A percentile compares a stretch with the other conserved stretches of the same genome.
Evolutionary conservation across 495 filamentous ascomycete genomes (phyloP).

Genomic region (Ascodesmis nigricans): DNA sequence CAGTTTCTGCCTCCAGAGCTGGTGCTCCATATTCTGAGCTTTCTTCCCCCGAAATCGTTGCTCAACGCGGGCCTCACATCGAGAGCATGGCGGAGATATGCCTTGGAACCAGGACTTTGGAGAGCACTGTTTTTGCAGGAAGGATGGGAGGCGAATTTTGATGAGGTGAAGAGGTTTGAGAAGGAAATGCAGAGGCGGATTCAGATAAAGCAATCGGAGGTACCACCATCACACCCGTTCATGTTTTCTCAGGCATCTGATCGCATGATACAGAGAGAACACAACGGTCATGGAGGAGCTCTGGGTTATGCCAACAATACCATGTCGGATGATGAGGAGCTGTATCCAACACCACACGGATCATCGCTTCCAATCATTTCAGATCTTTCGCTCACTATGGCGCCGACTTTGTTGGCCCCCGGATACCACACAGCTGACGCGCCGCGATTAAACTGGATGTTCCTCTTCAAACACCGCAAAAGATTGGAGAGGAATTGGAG

Average conservation of each 20-base stretch:
- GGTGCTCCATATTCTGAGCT: conserved; percentile 67
- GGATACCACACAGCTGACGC: conserved; percentile 23
- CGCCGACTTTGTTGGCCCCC: conserved; percentile 12
- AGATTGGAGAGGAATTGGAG: conserved; percentile 83
- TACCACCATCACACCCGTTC: no score
- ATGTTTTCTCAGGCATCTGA: no score
- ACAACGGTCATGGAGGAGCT: no score
- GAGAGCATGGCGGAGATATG: conserved; percentile 55
- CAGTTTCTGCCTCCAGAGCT: conserved; percentile 68
- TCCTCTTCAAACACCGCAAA: conserved; percentile 71
- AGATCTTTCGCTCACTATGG: conserved; percentile 17
- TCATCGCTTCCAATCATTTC: conserved; percentile 13
- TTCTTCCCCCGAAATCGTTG: conserved; percentile 53
- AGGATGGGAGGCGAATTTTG: conserved; percentile 55
- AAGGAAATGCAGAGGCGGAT: conserved; percentile 28
- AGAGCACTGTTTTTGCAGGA: conserved; percentile 54
- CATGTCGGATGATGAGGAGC: conserved; percentile 15
- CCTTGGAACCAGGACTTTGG: conserved; percentile 75
- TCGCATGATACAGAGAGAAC: no score
- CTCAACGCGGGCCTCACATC: conserved; percentile 58
- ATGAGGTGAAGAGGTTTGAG: conserved; percentile 48
- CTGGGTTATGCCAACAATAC: conserved; percentile 4
- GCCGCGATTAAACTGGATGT: conserved; percentile 52
- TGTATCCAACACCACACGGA: conserved; percentile 11
- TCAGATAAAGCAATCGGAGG: conserved; percentile 16